Evolutionary conservation across 495 filamentous ascomycete species (phyloP).

Genomic region (Clavariopsis aquatica): DNA sequence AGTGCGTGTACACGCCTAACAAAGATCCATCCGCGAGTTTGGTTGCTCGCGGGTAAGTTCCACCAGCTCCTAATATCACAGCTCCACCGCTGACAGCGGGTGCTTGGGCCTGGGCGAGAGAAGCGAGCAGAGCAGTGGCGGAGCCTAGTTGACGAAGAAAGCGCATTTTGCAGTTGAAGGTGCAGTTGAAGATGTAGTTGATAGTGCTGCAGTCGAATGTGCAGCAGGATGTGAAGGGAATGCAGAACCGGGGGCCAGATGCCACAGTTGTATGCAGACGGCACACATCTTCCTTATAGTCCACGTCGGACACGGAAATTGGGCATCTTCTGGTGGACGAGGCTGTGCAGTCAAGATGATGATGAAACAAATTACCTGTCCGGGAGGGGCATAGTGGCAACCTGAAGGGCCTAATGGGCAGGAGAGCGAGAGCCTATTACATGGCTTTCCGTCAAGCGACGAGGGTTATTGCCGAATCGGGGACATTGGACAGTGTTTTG

Average conservation of each 20-base stretch:
- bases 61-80: conserved; percentile 30
- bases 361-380: background rate
- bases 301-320: background rate
- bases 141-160: background rate
- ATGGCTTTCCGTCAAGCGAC: background rate
- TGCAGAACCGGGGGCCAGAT: background rate
- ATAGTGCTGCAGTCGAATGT: too few species aligned
- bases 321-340: background rate
- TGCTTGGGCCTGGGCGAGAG: conserved; percentile 14
- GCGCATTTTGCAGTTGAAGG: conserved; percentile 5
- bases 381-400: background rate
- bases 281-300: background rate
- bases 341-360: background rate
- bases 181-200: too few species aligned
- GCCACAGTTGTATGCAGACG: background rate
- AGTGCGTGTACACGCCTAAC: conserved; percentile 50
- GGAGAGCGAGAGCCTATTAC: background rate
- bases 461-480: background rate
- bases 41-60: conserved; percentile 55
- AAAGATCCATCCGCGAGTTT: conserved; percentile 48
- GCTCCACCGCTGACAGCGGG: background rate
- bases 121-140: background rate
- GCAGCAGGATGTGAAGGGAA: too few species aligned
- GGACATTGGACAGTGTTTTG: background rate
- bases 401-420: background rate